A percentile compares a stretch with the other conserved stretches of the same genome.
Evolutionary conservation across 352 stramenopile species (phyloP).

Genomic region (Phytophthora europaea): DNA sequence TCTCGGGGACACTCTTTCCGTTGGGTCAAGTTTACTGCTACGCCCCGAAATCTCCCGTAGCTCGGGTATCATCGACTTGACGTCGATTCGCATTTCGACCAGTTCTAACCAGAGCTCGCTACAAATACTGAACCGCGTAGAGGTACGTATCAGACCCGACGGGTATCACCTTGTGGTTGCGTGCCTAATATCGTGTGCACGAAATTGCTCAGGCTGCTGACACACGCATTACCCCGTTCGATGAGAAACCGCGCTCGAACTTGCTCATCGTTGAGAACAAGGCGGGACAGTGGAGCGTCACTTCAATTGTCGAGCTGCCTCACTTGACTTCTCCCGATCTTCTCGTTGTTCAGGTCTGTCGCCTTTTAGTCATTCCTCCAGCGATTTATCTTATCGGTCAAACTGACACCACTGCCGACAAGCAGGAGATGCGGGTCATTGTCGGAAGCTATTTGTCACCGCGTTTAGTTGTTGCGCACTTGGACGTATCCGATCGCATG

Average conservation of each 20-base stretch:
- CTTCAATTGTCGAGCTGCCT: slow-evolving; percentile 32
- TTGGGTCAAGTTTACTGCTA: slow-evolving; percentile 14
- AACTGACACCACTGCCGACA: background rate
- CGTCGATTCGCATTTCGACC: slow-evolving; percentile 44
- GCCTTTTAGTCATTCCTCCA: background rate
- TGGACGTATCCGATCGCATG: slow-evolving; percentile 34
- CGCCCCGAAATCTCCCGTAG: background rate
- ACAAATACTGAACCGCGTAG: slow-evolving; percentile 41
- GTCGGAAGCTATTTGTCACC: slow-evolving; percentile 57
- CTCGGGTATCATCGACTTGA: slow-evolving; percentile 44
- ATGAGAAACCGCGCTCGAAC: slow-evolving; percentile 32
- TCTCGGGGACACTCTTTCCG: slow-evolving; percentile 1
- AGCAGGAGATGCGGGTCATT: slow-evolving; percentile 47
- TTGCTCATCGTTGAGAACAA: slow-evolving; percentile 39
- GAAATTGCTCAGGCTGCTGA: slow-evolving; percentile 11
- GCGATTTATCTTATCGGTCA: too few species aligned
- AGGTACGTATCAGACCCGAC: slow-evolving; percentile 18
- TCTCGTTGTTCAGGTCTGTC: slow-evolving; percentile 54
- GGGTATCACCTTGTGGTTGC: too few species aligned
- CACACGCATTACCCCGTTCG: background rate
- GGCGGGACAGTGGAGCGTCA: slow-evolving; percentile 28
- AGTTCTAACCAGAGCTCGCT: slow-evolving; percentile 44
- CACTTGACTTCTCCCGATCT: slow-evolving; percentile 49
- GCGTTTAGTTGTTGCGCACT: slow-evolving; percentile 46
- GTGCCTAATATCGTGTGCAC: slow-evolving; percentile 12